Evolutionary conservation across 1,139 yeast species (phyloP).

Genomic region (Saccharomyces hybrid): DNA sequence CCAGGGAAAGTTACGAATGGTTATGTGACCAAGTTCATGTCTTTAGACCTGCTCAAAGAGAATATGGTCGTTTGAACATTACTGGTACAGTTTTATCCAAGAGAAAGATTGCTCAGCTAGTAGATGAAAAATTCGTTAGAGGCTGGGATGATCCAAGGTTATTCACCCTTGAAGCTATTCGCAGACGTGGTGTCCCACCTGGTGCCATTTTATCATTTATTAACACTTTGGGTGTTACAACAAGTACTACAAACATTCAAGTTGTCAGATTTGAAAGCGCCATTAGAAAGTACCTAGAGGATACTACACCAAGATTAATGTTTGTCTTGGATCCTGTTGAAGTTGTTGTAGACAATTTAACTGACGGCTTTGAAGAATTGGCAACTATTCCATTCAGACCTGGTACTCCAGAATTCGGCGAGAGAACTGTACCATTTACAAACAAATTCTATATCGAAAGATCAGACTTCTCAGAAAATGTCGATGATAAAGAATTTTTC

Average conservation of each 20-base stretch:
- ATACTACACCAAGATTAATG: constrained; percentile 91
- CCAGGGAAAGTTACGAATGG: constrained; percentile 97
- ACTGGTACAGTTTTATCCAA: constrained; percentile 93
- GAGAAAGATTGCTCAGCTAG: constrained; percentile 90
- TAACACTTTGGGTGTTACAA: constrained; percentile 93
- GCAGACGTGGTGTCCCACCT: constrained; percentile 99
- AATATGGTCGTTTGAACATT: constrained; percentile 90
- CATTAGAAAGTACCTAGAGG: constrained; percentile 79
- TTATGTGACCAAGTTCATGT: constrained; percentile 91
- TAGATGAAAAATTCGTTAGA: constrained; percentile 70
- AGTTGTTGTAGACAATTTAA: constrained; percentile 73
- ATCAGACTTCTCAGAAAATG: constrained; percentile 73
- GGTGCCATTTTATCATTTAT: constrained; percentile 92
- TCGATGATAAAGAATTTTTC: constrained; percentile 55
- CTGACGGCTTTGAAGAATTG: constrained; percentile 62
- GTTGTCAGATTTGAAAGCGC: constrained; percentile 83
- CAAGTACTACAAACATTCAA: constrained; percentile 86
- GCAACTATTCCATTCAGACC: constrained; percentile 86
- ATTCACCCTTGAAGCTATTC: constrained; percentile 86
- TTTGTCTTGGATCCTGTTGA: constrained; percentile 82
- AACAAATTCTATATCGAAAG: constrained; percentile 77
- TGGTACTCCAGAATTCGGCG: constrained; percentile 65
- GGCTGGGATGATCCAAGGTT: constrained; percentile 99
- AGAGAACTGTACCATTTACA: constrained; percentile 69
- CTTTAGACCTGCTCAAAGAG: constrained; percentile 97